A percentile compares a stretch with the other conserved stretches of the same genome.
phyloP scores from a whole-genome alignment of 2,329 filamentous ascomycete species.

The Diaporthe aspalathi region DNA sequence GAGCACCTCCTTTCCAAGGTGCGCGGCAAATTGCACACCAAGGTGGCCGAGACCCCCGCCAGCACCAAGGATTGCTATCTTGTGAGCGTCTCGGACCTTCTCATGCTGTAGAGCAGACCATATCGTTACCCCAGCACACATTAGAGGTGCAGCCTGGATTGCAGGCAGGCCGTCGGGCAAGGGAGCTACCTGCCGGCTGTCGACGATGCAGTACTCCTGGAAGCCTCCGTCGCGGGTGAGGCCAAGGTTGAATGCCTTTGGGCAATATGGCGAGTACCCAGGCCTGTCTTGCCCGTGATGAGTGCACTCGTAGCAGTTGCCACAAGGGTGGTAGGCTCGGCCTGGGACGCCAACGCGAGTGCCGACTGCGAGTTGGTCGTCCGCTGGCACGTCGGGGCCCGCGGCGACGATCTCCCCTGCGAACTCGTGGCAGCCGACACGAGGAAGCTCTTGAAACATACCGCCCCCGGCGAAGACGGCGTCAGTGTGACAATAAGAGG shows the following conservation, averaged over 20 bases:
- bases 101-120: conserved; percentile 10
- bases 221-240: background rate
- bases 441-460: conserved; percentile 4
- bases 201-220: conserved; percentile 4
- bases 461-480: conserved; percentile 3
- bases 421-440: conserved; percentile 13
- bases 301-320: conserved; percentile 8
- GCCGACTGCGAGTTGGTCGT: background rate
- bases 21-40: background rate
- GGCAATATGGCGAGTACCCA: conserved; percentile 1
- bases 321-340: conserved; percentile 7
- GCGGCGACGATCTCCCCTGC: background rate
- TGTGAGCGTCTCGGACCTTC: background rate
- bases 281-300: background rate
- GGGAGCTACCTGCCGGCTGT: conserved; percentile 4
- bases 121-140: conserved; percentile 6
- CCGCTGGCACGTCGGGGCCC: background rate
- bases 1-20: conserved; percentile 4
- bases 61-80: background rate
- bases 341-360: background rate
- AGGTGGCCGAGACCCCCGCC: conserved; percentile 15
- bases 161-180: conserved; percentile 1
- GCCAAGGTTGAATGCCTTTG: background rate
- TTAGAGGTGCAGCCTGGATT: background rate
- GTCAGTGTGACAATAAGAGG: conserved; percentile 6